Evolutionary conservation across 2,329 filamentous ascomycete genomes (phyloP).

Genomic region (Moelleriella libera): DNA sequence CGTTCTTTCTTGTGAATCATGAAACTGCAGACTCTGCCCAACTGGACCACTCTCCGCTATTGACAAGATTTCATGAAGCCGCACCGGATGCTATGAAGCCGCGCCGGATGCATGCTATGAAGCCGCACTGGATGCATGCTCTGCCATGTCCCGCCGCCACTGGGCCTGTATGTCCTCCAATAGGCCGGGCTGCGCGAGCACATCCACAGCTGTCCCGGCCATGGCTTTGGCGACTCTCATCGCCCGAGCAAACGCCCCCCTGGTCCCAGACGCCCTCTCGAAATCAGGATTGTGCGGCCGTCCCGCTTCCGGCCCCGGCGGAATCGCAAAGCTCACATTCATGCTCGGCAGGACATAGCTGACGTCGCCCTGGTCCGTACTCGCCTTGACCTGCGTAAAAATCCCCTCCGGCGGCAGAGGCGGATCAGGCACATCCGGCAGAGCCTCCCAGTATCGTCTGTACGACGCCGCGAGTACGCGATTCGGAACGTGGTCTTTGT

Average conservation of each 20-base stretch:
- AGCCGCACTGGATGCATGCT: neutral
- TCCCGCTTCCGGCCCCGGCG: conserved; percentile 13
- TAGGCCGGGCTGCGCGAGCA: conserved; percentile 26
- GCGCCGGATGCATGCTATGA: neutral
- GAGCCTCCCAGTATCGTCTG: conserved; percentile 21
- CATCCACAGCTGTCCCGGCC: conserved; percentile 31
- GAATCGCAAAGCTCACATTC: conserved; percentile 35
- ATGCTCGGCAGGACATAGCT: conserved; percentile 43
- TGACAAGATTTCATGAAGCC: neutral
- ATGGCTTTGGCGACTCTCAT: conserved; percentile 32
- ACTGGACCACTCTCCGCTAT: neutral
- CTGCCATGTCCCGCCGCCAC: conserved; percentile 3
- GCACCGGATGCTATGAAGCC: neutral
- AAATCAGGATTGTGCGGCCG: conserved; percentile 41
- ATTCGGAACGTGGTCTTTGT: conserved; percentile 42
- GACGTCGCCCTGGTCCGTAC: conserved; percentile 45
- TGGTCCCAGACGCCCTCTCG: conserved; percentile 32
- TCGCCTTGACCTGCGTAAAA: conserved; percentile 22
- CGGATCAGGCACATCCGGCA: conserved; percentile 18
- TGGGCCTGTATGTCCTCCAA: conserved; percentile 21
- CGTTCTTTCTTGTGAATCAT: too few species aligned
- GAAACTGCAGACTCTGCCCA: too few species aligned
- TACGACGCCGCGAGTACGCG: conserved; percentile 30
- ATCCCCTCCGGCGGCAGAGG: conserved; percentile 15
- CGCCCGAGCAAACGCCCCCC: conserved; percentile 24